phyloP scores from a whole-genome alignment of 768 basidiomycete species.

The Calocybe cyanea region DNA sequence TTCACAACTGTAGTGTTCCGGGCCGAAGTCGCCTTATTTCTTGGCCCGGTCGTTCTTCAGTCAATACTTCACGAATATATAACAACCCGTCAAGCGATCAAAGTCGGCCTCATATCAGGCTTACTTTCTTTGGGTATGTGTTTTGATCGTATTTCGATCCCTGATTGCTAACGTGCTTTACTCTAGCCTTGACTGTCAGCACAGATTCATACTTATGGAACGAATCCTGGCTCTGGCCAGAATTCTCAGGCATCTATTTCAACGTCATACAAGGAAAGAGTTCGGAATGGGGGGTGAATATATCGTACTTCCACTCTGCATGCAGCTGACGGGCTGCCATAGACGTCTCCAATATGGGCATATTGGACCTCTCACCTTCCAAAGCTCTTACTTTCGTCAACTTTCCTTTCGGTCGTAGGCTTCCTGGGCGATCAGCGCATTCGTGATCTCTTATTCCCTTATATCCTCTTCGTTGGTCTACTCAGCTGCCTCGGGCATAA shows the following conservation, averaged over 20 bases:
- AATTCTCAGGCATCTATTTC: slow-evolving; percentile 73
- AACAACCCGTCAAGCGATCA: slow-evolving; percentile 39
- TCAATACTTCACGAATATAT: slow-evolving; percentile 39
- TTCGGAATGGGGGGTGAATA: slow-evolving; percentile 86
- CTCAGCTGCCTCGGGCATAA: slow-evolving; percentile 87
- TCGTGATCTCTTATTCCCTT: slow-evolving; percentile 47
- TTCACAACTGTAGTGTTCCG: slow-evolving; percentile 72
- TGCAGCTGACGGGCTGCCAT: not conserved
- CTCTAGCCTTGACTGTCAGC: slow-evolving; percentile 50
- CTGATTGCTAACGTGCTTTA: not conserved
- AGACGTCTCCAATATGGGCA: slow-evolving; percentile 67
- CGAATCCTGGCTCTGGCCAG: slow-evolving; percentile 77
- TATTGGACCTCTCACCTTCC: slow-evolving; percentile 73
- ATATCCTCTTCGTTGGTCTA: slow-evolving; percentile 48
- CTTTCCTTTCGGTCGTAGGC: slow-evolving; percentile 60
- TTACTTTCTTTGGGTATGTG: slow-evolving; percentile 49
- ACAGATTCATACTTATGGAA: slow-evolving; percentile 91
- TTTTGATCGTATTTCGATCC: not conserved
- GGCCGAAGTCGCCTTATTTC: slow-evolving; percentile 70
- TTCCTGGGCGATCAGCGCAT: slow-evolving; percentile 43
- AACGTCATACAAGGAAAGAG: slow-evolving; percentile 87
- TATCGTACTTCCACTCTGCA: not conserved
- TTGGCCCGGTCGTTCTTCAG: slow-evolving; percentile 60
- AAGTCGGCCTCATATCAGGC: slow-evolving; percentile 47
- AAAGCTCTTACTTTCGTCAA: slow-evolving; percentile 65